phyloP scores from a whole-genome alignment of 345 rosid species.

The Leavenworthia alabamica region DNA sequence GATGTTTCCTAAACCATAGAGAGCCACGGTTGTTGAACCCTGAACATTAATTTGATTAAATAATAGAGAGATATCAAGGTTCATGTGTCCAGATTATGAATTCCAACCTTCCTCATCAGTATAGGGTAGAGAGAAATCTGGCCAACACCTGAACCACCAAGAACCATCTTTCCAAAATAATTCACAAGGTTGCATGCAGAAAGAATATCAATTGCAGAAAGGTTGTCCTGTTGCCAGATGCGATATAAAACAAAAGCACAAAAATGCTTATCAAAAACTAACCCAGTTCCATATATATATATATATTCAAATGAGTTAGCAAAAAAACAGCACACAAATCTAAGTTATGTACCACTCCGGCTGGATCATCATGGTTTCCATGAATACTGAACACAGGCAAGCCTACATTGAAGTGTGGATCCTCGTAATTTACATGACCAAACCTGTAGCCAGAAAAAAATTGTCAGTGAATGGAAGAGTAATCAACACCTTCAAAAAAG shows the following conservation, averaged over 20 bases:
- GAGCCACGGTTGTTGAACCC: slow-evolving; percentile 94
- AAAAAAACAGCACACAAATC: slow-evolving; percentile 10
- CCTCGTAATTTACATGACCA: slow-evolving; percentile 98
- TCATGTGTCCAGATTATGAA: not conserved
- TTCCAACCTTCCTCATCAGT: slow-evolving; percentile 75
- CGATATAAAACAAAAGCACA: slow-evolving; percentile 15
- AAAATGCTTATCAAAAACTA: not conserved
- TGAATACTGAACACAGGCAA: slow-evolving; percentile 95
- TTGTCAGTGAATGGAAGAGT: slow-evolving; percentile 6
- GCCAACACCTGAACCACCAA: slow-evolving; percentile 99
- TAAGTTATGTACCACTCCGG: slow-evolving; percentile 79
- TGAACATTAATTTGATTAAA: slow-evolving; percentile 27
- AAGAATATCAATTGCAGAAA: slow-evolving; percentile 91
- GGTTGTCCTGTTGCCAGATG: slow-evolving; percentile 76
- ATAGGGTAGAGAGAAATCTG: slow-evolving; percentile 85
- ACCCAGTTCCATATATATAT: not conserved
- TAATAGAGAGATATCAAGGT: not conserved
- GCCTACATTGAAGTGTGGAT: slow-evolving; percentile 96
- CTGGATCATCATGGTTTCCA: slow-evolving; percentile 99
- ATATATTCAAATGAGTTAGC: not conserved
- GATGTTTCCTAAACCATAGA: slow-evolving; percentile 96
- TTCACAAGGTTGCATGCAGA: slow-evolving; percentile 96
- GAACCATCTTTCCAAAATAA: slow-evolving; percentile 97
- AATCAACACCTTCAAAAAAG: slow-evolving; percentile 6
- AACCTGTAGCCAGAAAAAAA: slow-evolving; percentile 46